A percentile compares a stretch with the other conserved stretches of the same genome.
phyloP scores from a whole-genome alignment of 495 filamentous ascomycete species.

The Hyaloscypha finlandica region DNA sequence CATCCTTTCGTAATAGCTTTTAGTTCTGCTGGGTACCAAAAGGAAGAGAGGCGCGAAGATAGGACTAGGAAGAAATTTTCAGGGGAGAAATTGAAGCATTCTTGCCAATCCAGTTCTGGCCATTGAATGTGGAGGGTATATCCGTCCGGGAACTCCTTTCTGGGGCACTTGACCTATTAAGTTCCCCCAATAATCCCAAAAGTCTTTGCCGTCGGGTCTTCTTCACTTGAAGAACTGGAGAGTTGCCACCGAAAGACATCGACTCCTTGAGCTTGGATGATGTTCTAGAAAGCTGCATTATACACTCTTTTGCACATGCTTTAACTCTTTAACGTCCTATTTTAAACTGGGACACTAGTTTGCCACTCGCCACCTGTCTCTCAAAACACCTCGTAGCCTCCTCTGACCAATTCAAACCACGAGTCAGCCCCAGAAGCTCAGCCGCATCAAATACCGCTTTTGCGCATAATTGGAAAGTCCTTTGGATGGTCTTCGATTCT shows the following conservation, averaged over 20 bases:
- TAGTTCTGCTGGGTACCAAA: background rate
- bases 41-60: background rate
- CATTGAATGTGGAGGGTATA: too few relatives aligned
- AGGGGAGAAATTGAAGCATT: background rate
- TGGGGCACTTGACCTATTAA: too few relatives aligned
- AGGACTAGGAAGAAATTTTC: background rate
- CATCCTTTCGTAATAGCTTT: background rate
- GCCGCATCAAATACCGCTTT: background rate
- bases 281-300: too few relatives aligned
- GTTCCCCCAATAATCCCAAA: too few relatives aligned
- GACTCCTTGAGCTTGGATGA: too few relatives aligned
- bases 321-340: background rate
- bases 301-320: too few relatives aligned
- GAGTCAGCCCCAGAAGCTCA: background rate
- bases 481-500: background rate
- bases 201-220: too few relatives aligned
- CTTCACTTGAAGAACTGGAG: background rate
- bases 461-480: background rate
- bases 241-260: background rate
- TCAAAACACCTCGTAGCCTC: too few relatives aligned
- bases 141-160: too few relatives aligned
- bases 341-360: background rate
- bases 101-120: background rate
- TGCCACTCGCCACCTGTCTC: background rate
- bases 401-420: background rate